Evolutionary conservation across 805 yeast species (phyloP), one percentile per base, ranked within the genome.

Genomic region (Saturnispora saitoi): DNA sequence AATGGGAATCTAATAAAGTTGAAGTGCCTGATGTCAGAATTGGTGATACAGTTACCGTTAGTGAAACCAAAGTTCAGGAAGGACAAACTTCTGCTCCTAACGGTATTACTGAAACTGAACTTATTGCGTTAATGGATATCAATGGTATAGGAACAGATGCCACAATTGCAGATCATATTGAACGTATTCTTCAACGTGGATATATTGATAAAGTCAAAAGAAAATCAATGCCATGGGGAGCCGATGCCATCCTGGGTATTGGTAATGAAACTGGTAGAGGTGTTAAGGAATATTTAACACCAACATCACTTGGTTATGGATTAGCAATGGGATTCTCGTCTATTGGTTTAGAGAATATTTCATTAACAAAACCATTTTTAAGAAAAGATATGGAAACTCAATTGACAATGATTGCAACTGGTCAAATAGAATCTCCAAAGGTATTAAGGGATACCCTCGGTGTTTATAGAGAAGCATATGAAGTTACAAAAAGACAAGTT

Each of bases 131-230:
- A 42, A 93, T 93, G 99, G 98, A 95, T 68, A 86, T 81, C 10
- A 93, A 93, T 64, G 98, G 98, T 0, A 93, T 93, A 41, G 99
- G 99, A 2, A 93, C 99, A 0, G 99, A 93, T 69, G 99, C 99
- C 0, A 93, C 99, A 0, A 95, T 93, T 65, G 99, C 98, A 0
- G 99, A 93, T 39, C 99, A 93, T 65, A 93, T 93, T 34, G 89
- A 85, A 50, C 90, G 86, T 60, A 80, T 93, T 39, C 67, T 76
- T 28, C 63, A 64, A 10, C 67, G 99, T 47, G 78, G 80, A 17
- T 95, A 90, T 58, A 77, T 86, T 4, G 66, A 64, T 15, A 80
- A 74, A 54, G 55, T 54, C 15, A 66, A 62, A 47, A 28, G 40
- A 11, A 45, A 39, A 22, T 32, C 39, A 22, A 39, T 45, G 24